Base-by-base conservation (phyloP, 495 filamentous ascomycete species). In the Zalerion maritima region DNA sequence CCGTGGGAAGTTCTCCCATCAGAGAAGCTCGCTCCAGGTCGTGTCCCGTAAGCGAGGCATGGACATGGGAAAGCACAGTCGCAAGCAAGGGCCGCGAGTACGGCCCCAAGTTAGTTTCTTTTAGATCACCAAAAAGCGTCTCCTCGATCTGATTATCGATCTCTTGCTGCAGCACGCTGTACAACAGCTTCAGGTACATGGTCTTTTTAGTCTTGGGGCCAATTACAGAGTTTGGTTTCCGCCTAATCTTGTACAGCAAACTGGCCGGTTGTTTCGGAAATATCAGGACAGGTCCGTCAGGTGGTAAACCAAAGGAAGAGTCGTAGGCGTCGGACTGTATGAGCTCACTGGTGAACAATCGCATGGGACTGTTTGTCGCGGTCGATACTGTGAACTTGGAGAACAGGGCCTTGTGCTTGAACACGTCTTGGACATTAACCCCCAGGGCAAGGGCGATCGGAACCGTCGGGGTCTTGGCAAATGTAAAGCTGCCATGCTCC, bases 381-480 rank as follows among this genome's bases (percentile, higher is more conserved):
- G 86, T 79, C 17, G 78, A 80, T 22, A 97, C 72, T 10, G 78
- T 89, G 46, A 97, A 96, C 28, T 75, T 73, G 0, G 87, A 94
- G 41, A 87, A 89, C 0, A 96, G 64, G 1, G 73, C 60, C 17
- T 73, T 55, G 29, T 80, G 67, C 48, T 91, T 91, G 64, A 99
- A 99, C 21, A 83, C 71, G 40, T 99, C 91, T 42, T 94, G 84
- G 21, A 99, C 87, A 38, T 96, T 94, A 36, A 99, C 87, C 11
- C 84, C 84, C 21, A 99, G 67, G 0, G 82, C 81, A 7, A 96
- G 58, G 11, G 69, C 56, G 5, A 81, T 75, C 1, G 73, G 67
- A 14, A 83, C 57, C n/a, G 66, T 64, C 7, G 62, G 64, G 14
- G 67, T 72, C 26, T 67, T 64, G 2, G 71, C 67, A 43, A 78